Percentiles rank a stretch among this genome's conserved stretches.
These are phyloP conservation scores for Boechera retrofracta DNA, from an alignment of 345 rosid species.

Conservation along the genomic window DNA sequence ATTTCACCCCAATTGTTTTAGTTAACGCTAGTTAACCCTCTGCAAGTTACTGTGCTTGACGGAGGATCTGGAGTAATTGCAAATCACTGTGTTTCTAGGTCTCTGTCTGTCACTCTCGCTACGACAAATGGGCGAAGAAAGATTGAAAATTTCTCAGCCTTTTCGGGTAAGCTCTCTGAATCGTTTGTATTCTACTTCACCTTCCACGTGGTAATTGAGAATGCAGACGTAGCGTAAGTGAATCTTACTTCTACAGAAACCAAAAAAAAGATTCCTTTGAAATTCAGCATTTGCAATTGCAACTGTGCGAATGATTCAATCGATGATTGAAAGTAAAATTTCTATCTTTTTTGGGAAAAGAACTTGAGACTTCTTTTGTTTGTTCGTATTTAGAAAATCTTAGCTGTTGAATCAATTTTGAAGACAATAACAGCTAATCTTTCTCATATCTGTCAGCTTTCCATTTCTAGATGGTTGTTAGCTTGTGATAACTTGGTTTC, in stretches of 20 bases:
- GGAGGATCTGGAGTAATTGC: slow-evolving; percentile 52
- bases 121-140: not conserved
- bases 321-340: slow-evolving; percentile 3
- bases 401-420: slow-evolving; percentile 25
- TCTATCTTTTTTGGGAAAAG: slow-evolving; percentile 6
- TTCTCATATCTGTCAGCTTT: slow-evolving; percentile 31
- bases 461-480: slow-evolving; percentile 16
- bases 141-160: not conserved
- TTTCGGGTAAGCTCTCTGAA: not conserved
- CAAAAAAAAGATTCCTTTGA: not conserved
- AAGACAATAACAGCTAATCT: not conserved
- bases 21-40: not conserved
- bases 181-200: not conserved
- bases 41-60: not conserved
- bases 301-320: not conserved
- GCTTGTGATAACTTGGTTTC: slow-evolving; percentile 25
- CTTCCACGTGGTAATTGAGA: not conserved
- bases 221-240: not conserved
- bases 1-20: slow-evolving; percentile 9
- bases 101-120: not conserved
- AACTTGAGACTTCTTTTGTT: not conserved
- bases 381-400: slow-evolving; percentile 3
- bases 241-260: not conserved
- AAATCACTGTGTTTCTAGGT: slow-evolving; percentile 28
- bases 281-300: not conserved